Evolutionary conservation across 805 yeast genomes (phyloP).

Genomic region (Ogataea methanolica): DNA sequence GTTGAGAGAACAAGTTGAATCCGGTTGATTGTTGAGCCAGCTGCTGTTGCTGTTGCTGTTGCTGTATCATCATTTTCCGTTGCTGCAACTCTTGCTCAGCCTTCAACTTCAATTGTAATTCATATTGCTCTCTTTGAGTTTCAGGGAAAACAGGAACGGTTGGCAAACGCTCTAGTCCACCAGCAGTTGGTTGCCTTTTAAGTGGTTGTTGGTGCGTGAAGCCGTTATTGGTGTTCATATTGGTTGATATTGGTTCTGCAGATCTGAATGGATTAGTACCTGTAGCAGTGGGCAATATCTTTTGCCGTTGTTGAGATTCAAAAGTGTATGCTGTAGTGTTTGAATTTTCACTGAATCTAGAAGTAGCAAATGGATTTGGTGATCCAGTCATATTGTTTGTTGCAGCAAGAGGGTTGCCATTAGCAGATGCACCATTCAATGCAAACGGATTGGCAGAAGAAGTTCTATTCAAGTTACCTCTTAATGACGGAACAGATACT

Average conservation of each 20-base stretch:
- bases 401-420: constrained; percentile 1
- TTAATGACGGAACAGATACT: constrained; percentile 12
- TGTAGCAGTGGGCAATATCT: constrained; percentile 27
- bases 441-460: constrained; percentile 30
- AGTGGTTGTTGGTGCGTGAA: constrained; percentile 18
- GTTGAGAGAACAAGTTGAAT: not conserved
- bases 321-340: constrained; percentile 20
- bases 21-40: constrained; percentile 4
- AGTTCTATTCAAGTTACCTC: constrained; percentile 20
- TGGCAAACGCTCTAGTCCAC: constrained; percentile 64
- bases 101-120: constrained; percentile 16
- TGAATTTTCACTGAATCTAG: constrained; percentile 19
- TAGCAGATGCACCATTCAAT: constrained; percentile 1
- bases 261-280: constrained; percentile 60
- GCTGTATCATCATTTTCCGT: constrained; percentile 14
- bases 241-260: constrained; percentile 10
- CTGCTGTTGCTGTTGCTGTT: constrained; percentile 12
- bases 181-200: constrained; percentile 59
- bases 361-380: constrained; percentile 26
- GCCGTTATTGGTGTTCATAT: constrained; percentile 26
- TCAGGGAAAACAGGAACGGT: constrained; percentile 69
- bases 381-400: not conserved
- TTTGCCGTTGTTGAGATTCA: constrained; percentile 3
- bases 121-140: constrained; percentile 31
- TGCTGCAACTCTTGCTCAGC: constrained; percentile 21